A percentile compares a stretch with the other conserved stretches of the same genome.
Evolutionary conservation across 495 filamentous ascomycete genomes (phyloP).

Genomic region (Annulohypoxylon stygium): DNA sequence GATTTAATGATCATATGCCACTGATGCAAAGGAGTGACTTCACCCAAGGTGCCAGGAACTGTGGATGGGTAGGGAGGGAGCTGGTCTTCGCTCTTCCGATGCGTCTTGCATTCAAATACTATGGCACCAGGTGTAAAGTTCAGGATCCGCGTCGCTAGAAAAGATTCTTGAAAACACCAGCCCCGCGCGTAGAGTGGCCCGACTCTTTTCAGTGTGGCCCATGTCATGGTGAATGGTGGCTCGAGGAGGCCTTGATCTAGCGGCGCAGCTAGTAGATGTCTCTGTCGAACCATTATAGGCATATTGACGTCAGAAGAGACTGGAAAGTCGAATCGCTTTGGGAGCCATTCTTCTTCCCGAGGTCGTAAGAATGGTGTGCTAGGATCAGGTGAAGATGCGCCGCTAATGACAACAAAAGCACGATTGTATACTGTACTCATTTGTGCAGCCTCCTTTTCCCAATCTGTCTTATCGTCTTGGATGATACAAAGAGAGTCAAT

Average conservation of each 20-base stretch:
- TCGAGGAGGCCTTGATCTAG: constrained; percentile 37
- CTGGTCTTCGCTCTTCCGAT: too few relatives aligned
- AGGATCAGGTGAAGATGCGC: constrained; percentile 32
- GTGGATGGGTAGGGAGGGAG: too few relatives aligned
- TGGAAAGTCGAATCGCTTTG: constrained; percentile 26
- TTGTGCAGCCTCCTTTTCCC: constrained; percentile 53
- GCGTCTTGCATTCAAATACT: too few relatives aligned
- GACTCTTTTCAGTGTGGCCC: constrained; percentile 35
- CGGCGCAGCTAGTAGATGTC: constrained; percentile 35
- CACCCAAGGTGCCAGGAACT: too few relatives aligned
- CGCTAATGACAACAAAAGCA: constrained; percentile 42
- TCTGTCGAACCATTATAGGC: constrained; percentile 31
- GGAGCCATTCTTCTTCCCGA: constrained; percentile 32
- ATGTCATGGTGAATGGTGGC: constrained; percentile 30
- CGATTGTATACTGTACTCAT: constrained; percentile 51
- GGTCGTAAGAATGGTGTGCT: constrained; percentile 28
- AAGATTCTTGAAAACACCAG: too few relatives aligned
- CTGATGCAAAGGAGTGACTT: too few relatives aligned
- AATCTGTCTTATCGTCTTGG: constrained; percentile 50
- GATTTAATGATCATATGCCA: too few relatives aligned
- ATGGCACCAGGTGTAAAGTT: too few relatives aligned
- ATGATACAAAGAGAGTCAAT: background rate
- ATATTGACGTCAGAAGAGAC: constrained; percentile 20
- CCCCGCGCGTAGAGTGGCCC: constrained; percentile 22
- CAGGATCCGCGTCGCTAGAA: too few relatives aligned